Conservation (phyloP, 345 rosid genomes). For the Syzygium aqueum region DNA sequence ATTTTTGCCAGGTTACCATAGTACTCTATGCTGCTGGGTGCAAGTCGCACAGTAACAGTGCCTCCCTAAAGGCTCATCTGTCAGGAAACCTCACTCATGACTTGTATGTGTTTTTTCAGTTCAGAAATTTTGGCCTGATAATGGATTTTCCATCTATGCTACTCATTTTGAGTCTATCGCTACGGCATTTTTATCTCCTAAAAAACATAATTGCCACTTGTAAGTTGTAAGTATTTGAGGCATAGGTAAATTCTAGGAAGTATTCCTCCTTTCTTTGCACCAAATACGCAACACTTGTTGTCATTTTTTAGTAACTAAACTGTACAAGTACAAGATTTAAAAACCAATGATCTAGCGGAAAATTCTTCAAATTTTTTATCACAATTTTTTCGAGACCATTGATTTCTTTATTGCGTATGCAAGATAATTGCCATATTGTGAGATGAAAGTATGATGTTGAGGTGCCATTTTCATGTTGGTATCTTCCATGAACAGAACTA, state of each 20-base stretch:
- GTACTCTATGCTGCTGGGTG: conserved; percentile 55
- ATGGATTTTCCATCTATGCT: neutral
- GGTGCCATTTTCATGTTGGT: neutral
- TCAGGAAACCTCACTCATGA: conserved; percentile 64
- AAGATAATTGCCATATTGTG: neutral
- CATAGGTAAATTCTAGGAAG: fast-evolving
- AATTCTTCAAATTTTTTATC: neutral
- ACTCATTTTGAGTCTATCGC: neutral
- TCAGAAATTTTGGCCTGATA: neutral
- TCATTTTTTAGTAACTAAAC: neutral
- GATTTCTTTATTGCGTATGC: neutral
- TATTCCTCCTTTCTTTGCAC: neutral
- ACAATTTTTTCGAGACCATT: neutral
- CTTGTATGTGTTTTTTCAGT: conserved; percentile 31
- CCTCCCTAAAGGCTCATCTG: conserved; percentile 74
- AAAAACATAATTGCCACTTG: neutral
- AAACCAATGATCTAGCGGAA: neutral
- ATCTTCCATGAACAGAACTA: neutral
- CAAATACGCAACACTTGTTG: fast-evolving
- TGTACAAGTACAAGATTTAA: neutral
- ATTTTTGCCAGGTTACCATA: conserved; percentile 40
- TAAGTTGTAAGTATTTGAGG: fast-evolving
- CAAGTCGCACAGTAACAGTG: conserved; percentile 39
- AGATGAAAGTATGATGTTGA: neutral
- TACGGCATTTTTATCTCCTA: neutral